Evolutionary conservation across 148 eudicot species (phyloP), one percentile per base, ranked within the genome.

Genomic region (Bassia scoparia): DNA sequence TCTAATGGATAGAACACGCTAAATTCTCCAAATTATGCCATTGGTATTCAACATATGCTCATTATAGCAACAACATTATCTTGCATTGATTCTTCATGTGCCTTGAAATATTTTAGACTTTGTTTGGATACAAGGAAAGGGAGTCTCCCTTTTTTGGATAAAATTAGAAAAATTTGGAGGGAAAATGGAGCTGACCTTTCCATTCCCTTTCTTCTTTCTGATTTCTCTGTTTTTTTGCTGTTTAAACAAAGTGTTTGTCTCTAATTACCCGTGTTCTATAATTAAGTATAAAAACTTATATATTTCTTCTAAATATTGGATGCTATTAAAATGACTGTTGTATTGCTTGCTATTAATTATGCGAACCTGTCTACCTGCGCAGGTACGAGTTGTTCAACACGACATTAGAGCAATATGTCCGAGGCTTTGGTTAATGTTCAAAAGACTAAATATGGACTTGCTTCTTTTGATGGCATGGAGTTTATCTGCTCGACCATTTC

Each of bases 351-450:
- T 55, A 38, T 15, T 56, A 67, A 52, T 24, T 13, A 1, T 64
- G 61, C 17, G 20, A 31, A 38, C 78, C 27, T 77, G 70, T 63
- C 49, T 14, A 23, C 21, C 76, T 74, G 55, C 80, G 83, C 78
- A 95, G 99, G 75, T 87, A 79, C 37, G 99, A 95, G 72, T 81
- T 88, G 59, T 95, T 95, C 78, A 88, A 90, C 74, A 76, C 90
- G 59, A 87, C 91, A 6, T 90, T 95, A 62, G 99, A 95, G 79
- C 99, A 91, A 76, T 95, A 95, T 56, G 97, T 95, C 37, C 81
- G 97, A 83, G 98, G 98, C 74, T 86, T 95, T 56, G 96, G 97
- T 17, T 95, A 78, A 70, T 72, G 34, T 46, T 11, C 18, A 0
- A 26, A 53, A 74, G 9, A 15, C 38, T 34, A 16, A 34, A n/a